These are phyloP conservation scores for Iberis pinnata DNA, from an alignment of 345 rosid genomes.

Conservation along the genomic window DNA sequence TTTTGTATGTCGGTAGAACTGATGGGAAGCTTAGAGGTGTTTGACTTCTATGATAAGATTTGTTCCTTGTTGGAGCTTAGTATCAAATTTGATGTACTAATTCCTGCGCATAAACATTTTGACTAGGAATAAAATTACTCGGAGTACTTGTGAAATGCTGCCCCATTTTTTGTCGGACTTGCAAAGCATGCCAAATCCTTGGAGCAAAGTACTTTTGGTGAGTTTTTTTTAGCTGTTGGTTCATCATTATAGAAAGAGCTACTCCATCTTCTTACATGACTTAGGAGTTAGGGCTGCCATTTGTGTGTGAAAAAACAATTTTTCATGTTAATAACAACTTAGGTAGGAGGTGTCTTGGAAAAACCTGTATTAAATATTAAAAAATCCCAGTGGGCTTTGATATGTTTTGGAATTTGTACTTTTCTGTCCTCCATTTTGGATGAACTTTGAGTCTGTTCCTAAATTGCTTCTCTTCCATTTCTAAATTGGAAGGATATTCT, in stretches of 20 bases:
- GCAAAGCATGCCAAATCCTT: constrained; percentile 51
- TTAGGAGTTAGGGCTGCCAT: constrained; percentile 1
- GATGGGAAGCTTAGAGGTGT: neutral
- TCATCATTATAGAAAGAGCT: constrained; percentile 7
- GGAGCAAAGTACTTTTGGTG: constrained; percentile 74
- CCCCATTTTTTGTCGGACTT: constrained; percentile 47
- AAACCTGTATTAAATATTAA: neutral
- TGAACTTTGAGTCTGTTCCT: no score
- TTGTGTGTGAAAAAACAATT: no score
- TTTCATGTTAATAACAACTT: no score
- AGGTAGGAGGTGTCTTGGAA: neutral
- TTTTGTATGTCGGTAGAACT: constrained; percentile 16
- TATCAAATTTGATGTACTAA: constrained; percentile 26
- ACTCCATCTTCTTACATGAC: neutral
- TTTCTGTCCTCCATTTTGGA: no score
- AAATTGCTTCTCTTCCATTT: neutral
- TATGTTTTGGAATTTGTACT: no score
- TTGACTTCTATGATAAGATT: neutral
- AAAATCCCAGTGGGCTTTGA: neutral
- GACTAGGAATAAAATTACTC: constrained; percentile 42
- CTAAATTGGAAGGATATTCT: neutral
- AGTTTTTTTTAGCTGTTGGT: constrained; percentile 22
- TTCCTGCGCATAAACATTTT: constrained; percentile 27
- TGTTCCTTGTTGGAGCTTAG: constrained; percentile 4
- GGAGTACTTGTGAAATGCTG: constrained; percentile 42